Evolutionary conservation across 2,329 filamentous ascomycete species (phyloP), one percentile per base, ranked within the genome.

Genomic region (Paraphaeosphaeria minitans): DNA sequence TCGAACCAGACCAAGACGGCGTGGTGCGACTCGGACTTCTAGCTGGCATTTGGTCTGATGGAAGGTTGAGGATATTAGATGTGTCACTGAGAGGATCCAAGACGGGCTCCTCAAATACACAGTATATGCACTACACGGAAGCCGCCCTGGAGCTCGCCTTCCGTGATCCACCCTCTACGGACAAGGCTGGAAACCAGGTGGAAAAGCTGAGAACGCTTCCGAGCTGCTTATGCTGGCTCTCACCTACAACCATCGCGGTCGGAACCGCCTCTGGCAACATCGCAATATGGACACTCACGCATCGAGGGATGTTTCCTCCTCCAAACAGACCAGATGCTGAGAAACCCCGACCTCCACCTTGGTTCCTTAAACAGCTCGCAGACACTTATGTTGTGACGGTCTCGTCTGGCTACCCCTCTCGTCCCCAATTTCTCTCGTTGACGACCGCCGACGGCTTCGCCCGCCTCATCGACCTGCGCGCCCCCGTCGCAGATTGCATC

Each of bases 21-120:
- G 64, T 59, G 14, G 66, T 62, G 33, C 65, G 70, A 48, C 70
- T 87, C 37, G 85, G 85, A 0, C 72, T 87, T 7, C 76, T 89
- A 24, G 85, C 84, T 4, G 80, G 80, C 12, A 71, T 88, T 1
- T 87, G 83, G 77, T 80, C 78, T n/a, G 87, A 89, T 68, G 86
- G 86, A 5, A 77, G 72, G 48, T 72, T 85, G 4, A 78, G 84
- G 57, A 78, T 88, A 4, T 67, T 88, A 35, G 81, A 86, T 64
- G 67, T 88, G n/a, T 65, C 65, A 53, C 47, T 65, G 56, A 31
- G 64, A 56, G n/a, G 22, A 33, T 42, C 29, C 56, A 60, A 51
- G 39, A 52, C 33, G 13, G 59, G 52, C 7, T 14, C 43, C 2
- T 29, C 45, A 1, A 33, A 60, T 14, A 60, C 70, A 14, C 60